phyloP scores from a whole-genome alignment of 768 basidiomycete genomes.

The Sarcomyxa edulis region DNA sequence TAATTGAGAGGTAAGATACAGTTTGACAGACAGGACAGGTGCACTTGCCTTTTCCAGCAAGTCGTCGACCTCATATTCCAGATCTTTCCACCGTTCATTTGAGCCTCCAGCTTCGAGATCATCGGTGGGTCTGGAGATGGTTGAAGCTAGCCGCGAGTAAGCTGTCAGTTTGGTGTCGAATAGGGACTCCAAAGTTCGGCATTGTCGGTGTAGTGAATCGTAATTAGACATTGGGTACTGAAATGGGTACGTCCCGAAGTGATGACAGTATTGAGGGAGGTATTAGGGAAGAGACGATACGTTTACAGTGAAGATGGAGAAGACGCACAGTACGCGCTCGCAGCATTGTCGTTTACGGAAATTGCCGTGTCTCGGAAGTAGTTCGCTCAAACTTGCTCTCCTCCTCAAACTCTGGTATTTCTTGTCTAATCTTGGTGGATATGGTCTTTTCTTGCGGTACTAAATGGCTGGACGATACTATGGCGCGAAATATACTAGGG shows the following conservation, averaged over 20 bases:
- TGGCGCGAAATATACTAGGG: too few species aligned
- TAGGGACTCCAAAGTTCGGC: conserved; percentile 88
- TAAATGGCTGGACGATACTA: too few species aligned
- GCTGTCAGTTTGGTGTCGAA: conserved; percentile 89
- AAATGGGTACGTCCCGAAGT: too few species aligned
- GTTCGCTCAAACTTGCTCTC: conserved; percentile 1
- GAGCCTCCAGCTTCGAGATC: conserved; percentile 72
- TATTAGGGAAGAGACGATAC: neutral
- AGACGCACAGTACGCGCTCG: neutral
- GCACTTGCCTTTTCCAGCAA: conserved; percentile 69
- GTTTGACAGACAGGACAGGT: conserved; percentile 3
- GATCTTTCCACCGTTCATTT: conserved; percentile 68
- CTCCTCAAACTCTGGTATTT: too few species aligned
- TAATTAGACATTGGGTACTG: conserved; percentile 72
- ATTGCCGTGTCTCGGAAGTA: conserved; percentile 2
- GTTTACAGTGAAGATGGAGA: neutral
- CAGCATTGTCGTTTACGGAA: conserved; percentile 2
- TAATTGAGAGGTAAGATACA: conserved; percentile 25
- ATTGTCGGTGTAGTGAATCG: conserved; percentile 87
- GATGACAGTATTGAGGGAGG: neutral
- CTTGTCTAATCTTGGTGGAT: too few species aligned
- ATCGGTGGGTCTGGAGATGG: conserved; percentile 44
- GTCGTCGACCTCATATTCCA: conserved; percentile 85
- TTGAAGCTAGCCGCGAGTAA: conserved; percentile 81
- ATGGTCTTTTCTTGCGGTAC: too few species aligned